Percentiles rank a stretch among this genome's conserved stretches.
These are phyloP conservation scores for Abelmoschus esculentus DNA, from an alignment of 345 rosid genomes.

Conservation along the genomic window DNA sequence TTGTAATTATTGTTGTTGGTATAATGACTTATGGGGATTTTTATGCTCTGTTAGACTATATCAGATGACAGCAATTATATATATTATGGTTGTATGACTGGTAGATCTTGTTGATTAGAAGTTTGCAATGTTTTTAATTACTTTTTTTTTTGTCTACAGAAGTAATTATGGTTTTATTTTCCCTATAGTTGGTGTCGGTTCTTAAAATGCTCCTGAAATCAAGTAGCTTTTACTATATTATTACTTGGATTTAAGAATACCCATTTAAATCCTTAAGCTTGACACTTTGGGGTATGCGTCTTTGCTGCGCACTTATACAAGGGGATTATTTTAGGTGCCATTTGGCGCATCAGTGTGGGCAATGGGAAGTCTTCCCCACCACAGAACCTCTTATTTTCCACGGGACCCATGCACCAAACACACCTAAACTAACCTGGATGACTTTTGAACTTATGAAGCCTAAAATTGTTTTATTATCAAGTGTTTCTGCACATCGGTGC, in stretches of 20 bases:
- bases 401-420: background rate
- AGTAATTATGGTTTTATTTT: background rate
- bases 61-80: background rate
- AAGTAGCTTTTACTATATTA: background rate
- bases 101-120: background rate
- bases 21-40: background rate
- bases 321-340: background rate
- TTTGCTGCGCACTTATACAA: background rate
- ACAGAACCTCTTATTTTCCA: background rate
- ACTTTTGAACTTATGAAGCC: background rate
- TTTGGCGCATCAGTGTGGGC: background rate
- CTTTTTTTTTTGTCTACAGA: background rate
- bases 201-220: background rate
- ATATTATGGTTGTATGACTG: background rate
- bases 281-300: background rate
- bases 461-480: background rate
- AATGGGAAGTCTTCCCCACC: background rate
- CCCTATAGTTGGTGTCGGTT: background rate
- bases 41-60: background rate
- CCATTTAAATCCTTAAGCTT: background rate
- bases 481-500: background rate
- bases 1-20: background rate
- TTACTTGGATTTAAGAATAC: background rate
- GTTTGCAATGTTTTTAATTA: background rate
- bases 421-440: background rate